phyloP scores from a whole-genome alignment of 345 rosid genomes.

The Acer yangbiense region DNA sequence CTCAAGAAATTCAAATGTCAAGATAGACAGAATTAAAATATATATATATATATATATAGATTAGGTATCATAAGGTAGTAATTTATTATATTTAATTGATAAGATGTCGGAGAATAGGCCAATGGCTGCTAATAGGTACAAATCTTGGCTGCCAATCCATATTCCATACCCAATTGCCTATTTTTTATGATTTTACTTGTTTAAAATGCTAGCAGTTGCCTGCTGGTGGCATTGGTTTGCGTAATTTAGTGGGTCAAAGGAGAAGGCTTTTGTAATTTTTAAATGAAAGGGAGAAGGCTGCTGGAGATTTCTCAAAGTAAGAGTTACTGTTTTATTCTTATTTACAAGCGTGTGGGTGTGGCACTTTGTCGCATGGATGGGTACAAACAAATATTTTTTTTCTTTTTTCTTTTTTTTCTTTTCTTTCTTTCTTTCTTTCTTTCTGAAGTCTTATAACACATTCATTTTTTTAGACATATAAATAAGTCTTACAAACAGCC shows the following conservation, averaged over 20 bases:
- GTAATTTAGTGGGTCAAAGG: neutral
- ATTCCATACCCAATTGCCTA: neutral
- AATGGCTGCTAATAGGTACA: slow-evolving; percentile 1
- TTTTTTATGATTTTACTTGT: neutral
- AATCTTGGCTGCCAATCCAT: neutral
- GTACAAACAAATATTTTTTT: too few species aligned
- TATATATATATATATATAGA: neutral
- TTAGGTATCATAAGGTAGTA: neutral
- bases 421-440: too few species aligned
- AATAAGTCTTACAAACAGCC: too few species aligned
- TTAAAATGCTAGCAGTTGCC: too few species aligned
- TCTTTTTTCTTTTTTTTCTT: too few species aligned
- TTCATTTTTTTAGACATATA: too few species aligned
- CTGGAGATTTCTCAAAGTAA: neutral
- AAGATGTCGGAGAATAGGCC: neutral
- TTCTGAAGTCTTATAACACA: too few species aligned
- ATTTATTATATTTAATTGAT: neutral
- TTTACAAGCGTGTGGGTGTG: neutral
- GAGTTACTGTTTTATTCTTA: neutral
- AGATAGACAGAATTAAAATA: neutral
- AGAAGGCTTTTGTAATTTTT: neutral
- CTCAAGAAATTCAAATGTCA: neutral
- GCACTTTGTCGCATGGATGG: neutral
- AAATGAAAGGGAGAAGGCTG: neutral
- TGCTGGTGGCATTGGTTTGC: too few species aligned